Conservation (phyloP, 2,329 filamentous ascomycete species). For the Hirsutella thompsonii region DNA sequence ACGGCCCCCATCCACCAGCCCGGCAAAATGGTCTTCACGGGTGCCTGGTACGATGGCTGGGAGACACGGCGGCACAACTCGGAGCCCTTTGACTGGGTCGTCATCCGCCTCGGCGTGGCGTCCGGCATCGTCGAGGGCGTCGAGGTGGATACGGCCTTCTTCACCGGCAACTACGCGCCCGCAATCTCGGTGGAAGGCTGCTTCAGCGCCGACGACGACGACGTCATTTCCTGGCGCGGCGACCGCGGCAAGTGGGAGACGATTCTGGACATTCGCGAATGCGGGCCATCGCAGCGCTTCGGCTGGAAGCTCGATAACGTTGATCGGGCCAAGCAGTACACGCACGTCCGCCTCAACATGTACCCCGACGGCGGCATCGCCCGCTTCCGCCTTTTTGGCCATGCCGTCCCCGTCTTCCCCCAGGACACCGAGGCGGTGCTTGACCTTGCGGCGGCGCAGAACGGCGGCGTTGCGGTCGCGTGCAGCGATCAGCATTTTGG, state of each 20-base stretch:
- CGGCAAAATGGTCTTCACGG: conserved; percentile 56
- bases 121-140: conserved; percentile 61
- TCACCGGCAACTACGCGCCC: conserved; percentile 72
- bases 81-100: conserved; percentile 52
- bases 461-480: conserved; percentile 61
- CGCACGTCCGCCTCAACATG: conserved; percentile 72
- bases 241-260: conserved; percentile 54
- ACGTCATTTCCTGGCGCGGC: conserved; percentile 50
- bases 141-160: conserved; percentile 72
- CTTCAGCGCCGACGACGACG: conserved; percentile 51
- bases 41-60: conserved; percentile 61
- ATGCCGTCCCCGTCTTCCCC: conserved; percentile 65
- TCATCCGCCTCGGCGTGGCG: conserved; percentile 53
- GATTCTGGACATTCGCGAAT: conserved; percentile 56
- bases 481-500: conserved; percentile 82
- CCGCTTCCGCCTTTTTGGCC: conserved; percentile 64
- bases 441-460: conserved; percentile 66
- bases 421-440: conserved; percentile 50
- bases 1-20: conserved; percentile 48
- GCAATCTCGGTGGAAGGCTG: conserved; percentile 67
- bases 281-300: conserved; percentile 61
- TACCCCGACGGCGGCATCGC: conserved; percentile 79
- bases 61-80: conserved; percentile 55
- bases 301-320: conserved; percentile 51
- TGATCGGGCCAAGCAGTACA: conserved; percentile 53